phyloP scores from a whole-genome alignment of 495 filamentous ascomycete species.

The Penicillium taxi region DNA sequence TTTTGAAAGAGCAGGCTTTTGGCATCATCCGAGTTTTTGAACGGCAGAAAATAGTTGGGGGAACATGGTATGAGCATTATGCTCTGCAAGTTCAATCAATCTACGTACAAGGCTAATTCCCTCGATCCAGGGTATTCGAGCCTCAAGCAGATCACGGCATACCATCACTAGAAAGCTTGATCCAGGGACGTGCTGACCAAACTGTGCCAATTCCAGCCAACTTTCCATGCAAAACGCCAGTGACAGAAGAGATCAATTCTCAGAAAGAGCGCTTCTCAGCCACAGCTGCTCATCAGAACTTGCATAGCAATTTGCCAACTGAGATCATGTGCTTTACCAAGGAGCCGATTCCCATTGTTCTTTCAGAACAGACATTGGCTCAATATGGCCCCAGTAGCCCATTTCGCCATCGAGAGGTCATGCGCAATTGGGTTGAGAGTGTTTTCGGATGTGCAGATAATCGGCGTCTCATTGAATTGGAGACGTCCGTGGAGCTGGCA shows the following conservation, averaged over 20 bases:
- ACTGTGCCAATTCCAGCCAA: background rate
- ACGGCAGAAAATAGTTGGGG: slow-evolving; percentile 36
- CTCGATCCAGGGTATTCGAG: too few relatives aligned
- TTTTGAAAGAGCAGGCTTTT: slow-evolving; percentile 41
- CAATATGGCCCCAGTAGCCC: background rate
- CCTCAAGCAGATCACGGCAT: too few relatives aligned
- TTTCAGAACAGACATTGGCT: background rate
- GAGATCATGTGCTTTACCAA: background rate
- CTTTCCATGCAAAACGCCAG: background rate
- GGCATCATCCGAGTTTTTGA: slow-evolving; percentile 45
- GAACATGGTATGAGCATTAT: slow-evolving; percentile 33
- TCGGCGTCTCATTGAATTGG: background rate
- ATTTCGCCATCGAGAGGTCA: background rate
- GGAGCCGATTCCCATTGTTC: background rate
- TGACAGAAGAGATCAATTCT: background rate
- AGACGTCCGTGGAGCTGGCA: slow-evolving; percentile 14
- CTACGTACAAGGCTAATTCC: too few relatives aligned
- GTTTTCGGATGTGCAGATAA: background rate
- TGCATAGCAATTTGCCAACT: background rate
- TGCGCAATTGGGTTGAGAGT: background rate
- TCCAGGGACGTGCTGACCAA: background rate
- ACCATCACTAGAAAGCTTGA: background rate
- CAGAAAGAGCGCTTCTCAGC: background rate
- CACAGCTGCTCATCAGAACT: background rate
- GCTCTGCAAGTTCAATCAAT: too few relatives aligned